These are phyloP conservation scores for Pisolithus orientalis DNA, from an alignment of 768 basidiomycete genomes.

Conservation along the genomic window DNA sequence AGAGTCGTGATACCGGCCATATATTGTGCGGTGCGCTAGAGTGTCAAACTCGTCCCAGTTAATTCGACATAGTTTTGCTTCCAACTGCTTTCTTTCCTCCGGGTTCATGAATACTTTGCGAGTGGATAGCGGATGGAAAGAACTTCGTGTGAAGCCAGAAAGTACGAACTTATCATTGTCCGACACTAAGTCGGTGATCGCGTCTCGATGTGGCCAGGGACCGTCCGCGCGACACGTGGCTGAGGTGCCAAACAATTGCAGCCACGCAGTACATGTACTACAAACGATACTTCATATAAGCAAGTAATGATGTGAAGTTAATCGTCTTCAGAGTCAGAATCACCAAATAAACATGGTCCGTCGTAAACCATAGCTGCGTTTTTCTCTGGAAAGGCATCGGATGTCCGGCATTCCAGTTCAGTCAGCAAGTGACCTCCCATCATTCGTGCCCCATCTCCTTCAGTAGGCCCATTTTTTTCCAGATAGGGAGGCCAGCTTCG, in stretches of 20 bases:
- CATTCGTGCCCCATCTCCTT: too few relatives aligned
- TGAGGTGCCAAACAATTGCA: not conserved
- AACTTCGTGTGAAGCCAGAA: too few relatives aligned
- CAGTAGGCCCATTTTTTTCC: too few relatives aligned
- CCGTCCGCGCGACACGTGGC: not conserved
- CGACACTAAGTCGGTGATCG: too few relatives aligned
- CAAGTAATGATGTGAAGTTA: not conserved
- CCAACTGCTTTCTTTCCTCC: not conserved
- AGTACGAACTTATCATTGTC: too few relatives aligned
- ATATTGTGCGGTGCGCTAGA: slow-evolving; percentile 1
- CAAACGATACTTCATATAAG: too few relatives aligned
- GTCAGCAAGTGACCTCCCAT: too few relatives aligned
- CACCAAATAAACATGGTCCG: slow-evolving; percentile 25
- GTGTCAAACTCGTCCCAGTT: not conserved
- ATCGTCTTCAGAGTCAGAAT: slow-evolving; percentile 26
- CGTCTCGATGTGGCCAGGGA: too few relatives aligned
- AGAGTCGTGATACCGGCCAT: not conserved
- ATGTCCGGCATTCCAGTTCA: not conserved
- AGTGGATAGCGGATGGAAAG: not conserved
- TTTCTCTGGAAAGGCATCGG: not conserved
- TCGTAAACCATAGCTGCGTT: slow-evolving; percentile 8
- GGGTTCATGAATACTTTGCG: not conserved
- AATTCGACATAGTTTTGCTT: not conserved
- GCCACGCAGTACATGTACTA: not conserved
- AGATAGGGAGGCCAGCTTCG: not conserved